Base-by-base conservation (phyloP, 202 grass and related monocot species). In the Setaria italica region DNA sequence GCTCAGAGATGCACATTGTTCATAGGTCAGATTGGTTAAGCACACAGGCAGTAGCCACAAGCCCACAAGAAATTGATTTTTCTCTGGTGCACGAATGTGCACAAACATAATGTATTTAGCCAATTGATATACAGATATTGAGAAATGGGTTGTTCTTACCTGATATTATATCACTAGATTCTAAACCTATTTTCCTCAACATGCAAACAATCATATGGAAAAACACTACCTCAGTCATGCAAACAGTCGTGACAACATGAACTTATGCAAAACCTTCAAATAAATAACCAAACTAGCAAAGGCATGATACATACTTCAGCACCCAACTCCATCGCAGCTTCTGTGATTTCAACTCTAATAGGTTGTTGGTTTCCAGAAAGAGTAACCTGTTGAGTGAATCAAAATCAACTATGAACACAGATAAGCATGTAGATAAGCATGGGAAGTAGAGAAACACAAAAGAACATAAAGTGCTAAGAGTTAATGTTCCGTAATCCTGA, bases 281-380 rank as follows among this genome's bases (percentile, higher is more conserved):
- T 39, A 87, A 68, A 85, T 72, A 77, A 81, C 47, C 32, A 80
- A 83, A 86, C n/a, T 21, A 56, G 47, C 11, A 67, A 85, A 74
- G 73, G 72, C 50, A 21, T 64, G 62, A 82, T 78, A 72, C 89
- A 83, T 93, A 99, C 97, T 86, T 97, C 94, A 85, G 92, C 64
- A 37, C 97, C 97, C 77, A 99, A 41, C 70, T 91, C 92, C 97
- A 97, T 97, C 34, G 97, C 97, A 88, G 93, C 80, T 67, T 99
- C 94, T 0, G 97, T 99, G 51, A 97, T 96, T 97, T 99, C 97
- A 91, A 91, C 91, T 67, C 90, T 90, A 84, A 99, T 84, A 68
- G 97, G 97, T 82, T 97, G 94, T 76, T 99, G 97, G 87, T 99
- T 99, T 77, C 97, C 97, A 84, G 97, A 92, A 87, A 99, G 92